Conservation (phyloP, 768 basidiomycete species). For the Collybia nuda region DNA sequence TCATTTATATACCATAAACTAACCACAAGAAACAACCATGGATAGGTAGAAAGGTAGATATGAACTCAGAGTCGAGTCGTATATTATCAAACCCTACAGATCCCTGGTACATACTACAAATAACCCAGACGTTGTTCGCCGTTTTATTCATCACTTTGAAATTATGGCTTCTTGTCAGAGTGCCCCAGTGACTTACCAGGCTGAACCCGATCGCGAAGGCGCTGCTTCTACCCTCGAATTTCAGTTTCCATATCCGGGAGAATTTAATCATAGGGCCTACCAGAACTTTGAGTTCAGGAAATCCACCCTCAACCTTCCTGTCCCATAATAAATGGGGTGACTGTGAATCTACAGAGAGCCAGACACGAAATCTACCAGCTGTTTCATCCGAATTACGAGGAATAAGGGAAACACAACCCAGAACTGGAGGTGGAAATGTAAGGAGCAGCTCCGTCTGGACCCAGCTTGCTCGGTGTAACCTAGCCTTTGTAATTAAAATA, state of each 20-base stretch:
- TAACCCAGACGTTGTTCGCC: background rate
- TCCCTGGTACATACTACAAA: too few species aligned
- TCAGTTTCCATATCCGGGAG: slow-evolving; percentile 1
- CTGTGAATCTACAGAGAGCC: slow-evolving; percentile 53
- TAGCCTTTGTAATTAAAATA: slow-evolving; percentile 26
- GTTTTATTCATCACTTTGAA: background rate
- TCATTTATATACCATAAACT: too few species aligned
- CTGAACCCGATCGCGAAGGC: slow-evolving; percentile 79
- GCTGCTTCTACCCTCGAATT: slow-evolving; percentile 67
- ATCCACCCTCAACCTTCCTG: slow-evolving; percentile 86
- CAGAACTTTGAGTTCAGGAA: slow-evolving; percentile 86
- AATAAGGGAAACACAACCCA: slow-evolving; percentile 67
- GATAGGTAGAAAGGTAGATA: too few species aligned
- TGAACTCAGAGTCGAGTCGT: too few species aligned
- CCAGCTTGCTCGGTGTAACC: slow-evolving; percentile 94
- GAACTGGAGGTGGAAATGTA: slow-evolving; percentile 81
- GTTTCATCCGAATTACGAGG: slow-evolving; percentile 82
- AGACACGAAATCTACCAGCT: slow-evolving; percentile 88
- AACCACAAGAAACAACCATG: too few species aligned
- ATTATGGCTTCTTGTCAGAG: slow-evolving; percentile 61
- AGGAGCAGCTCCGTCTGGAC: slow-evolving; percentile 89
- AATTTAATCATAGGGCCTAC: slow-evolving; percentile 32
- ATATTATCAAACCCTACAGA: too few species aligned
- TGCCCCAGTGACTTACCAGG: slow-evolving; percentile 86
- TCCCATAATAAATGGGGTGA: slow-evolving; percentile 74